Percentiles rank a stretch among this genome's conserved stretches.
Conservation (phyloP, 2,329 filamentous ascomycete species). For the Paraphaeosphaeria minitans region DNA sequence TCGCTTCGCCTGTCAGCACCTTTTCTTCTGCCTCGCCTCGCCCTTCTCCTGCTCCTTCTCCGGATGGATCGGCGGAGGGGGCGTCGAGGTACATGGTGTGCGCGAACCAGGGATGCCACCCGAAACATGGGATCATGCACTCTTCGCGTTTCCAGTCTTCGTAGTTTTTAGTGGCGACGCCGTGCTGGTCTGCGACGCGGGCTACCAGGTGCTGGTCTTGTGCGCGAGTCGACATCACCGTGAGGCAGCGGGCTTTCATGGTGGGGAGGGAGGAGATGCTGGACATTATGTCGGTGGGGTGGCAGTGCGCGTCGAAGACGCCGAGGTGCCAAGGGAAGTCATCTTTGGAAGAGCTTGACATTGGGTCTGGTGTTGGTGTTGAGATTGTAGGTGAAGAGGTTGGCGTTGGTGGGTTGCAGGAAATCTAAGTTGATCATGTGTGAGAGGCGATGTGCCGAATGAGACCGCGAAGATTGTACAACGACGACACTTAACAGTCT, state of each 20-base stretch:
- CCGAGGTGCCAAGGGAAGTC: constrained; percentile 71
- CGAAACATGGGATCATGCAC: constrained; percentile 73
- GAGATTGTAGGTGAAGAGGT: background rate
- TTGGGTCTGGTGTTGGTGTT: background rate
- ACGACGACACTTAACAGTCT: background rate
- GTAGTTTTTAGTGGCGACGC: constrained; percentile 46
- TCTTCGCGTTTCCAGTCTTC: constrained; percentile 41
- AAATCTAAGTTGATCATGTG: too few species aligned
- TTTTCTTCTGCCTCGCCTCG: too few species aligned
- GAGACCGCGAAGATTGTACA: background rate
- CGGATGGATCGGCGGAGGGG: constrained; percentile 42
- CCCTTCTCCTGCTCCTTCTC: too few species aligned
- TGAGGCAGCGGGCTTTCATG: constrained; percentile 71
- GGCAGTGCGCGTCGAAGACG: constrained; percentile 80
- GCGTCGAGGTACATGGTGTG: constrained; percentile 67
- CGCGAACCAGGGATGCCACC: constrained; percentile 88
- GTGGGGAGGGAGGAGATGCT: constrained; percentile 61
- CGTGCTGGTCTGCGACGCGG: constrained; percentile 61
- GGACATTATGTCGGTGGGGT: constrained; percentile 78
- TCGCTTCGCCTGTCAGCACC: constrained; percentile 52
- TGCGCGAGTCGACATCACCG: constrained; percentile 76
- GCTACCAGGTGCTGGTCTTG: constrained; percentile 78
- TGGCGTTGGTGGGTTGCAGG: background rate
- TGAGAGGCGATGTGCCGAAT: background rate
- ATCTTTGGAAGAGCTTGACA: constrained; percentile 8